Conservation (phyloP, 768 basidiomycete species). For the Russula foetens region DNA sequence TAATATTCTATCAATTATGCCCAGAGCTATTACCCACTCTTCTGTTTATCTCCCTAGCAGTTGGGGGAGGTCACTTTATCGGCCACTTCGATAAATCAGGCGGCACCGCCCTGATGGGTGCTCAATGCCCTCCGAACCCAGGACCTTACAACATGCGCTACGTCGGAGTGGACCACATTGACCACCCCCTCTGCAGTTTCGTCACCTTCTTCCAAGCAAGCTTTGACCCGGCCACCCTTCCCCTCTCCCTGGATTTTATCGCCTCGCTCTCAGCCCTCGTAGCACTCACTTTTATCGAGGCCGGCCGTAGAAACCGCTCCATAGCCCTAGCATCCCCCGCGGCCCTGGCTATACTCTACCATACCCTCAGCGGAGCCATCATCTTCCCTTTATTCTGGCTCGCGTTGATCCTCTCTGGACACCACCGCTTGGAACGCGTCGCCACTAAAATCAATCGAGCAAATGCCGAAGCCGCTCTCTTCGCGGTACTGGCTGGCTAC, state of each 20-base stretch:
- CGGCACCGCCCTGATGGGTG: not conserved
- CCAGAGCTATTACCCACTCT: constrained; percentile 8
- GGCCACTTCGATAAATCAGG: constrained; percentile 17
- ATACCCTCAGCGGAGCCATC: constrained; percentile 9
- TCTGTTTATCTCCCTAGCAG: too few species aligned
- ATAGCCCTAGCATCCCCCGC: constrained; percentile 2
- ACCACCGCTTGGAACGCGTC: not conserved
- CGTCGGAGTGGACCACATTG: constrained; percentile 3
- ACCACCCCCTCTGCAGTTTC: constrained; percentile 3
- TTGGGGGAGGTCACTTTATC: too few species aligned
- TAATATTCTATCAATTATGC: not conserved
- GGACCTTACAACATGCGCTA: constrained; percentile 14
- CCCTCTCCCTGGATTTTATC: constrained; percentile 6
- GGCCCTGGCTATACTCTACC: constrained; percentile 5
- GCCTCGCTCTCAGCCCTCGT: constrained; percentile 3
- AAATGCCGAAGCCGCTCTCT: constrained; percentile 15
- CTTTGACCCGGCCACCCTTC: not conserved
- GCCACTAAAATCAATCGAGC: constrained; percentile 15
- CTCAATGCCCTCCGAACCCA: constrained; percentile 13
- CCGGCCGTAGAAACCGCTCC: constrained; percentile 6
- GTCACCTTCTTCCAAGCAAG: constrained; percentile 15
- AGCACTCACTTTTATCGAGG: constrained; percentile 16
- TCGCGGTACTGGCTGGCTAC: constrained; percentile 12
- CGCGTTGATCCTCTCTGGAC: constrained; percentile 13
- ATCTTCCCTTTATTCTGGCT: constrained; percentile 16